Conservation (phyloP, 2,329 filamentous ascomycete genomes). For the Pseudogymnoascus sp. region DNA sequence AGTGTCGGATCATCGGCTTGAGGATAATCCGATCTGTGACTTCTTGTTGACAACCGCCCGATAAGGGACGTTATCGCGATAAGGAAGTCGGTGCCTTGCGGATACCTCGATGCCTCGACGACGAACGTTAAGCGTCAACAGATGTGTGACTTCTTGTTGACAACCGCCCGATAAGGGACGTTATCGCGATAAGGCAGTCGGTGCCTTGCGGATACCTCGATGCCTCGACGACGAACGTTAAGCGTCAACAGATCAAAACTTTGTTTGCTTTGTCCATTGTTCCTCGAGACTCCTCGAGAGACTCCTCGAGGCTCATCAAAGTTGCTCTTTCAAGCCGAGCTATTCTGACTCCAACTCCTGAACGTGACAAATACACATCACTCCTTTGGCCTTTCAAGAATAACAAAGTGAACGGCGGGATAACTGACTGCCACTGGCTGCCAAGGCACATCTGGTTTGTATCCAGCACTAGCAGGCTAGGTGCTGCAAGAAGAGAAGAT, state of each 20-base stretch:
- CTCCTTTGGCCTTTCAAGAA: neutral
- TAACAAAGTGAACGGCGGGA: neutral
- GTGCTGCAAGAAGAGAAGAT: neutral
- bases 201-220: conserved; percentile 3
- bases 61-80: neutral
- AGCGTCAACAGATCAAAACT: neutral
- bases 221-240: neutral
- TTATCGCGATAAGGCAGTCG: neutral
- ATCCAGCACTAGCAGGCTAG: neutral
- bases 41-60: neutral
- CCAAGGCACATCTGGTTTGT: neutral
- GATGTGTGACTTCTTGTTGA: neutral
- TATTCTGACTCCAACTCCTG: neutral
- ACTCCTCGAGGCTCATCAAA: neutral
- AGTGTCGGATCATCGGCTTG: neutral
- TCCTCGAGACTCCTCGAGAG: neutral
- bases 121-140: neutral
- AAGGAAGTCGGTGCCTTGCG: conserved; percentile 3
- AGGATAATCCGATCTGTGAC: conserved; percentile 2
- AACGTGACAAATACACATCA: neutral
- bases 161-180: neutral
- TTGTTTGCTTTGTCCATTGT: neutral
- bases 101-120: neutral
- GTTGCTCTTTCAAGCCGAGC: neutral
- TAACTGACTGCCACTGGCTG: neutral